Conservation (phyloP, 208 protist species). For the Trypanosoma grayi region DNA sequence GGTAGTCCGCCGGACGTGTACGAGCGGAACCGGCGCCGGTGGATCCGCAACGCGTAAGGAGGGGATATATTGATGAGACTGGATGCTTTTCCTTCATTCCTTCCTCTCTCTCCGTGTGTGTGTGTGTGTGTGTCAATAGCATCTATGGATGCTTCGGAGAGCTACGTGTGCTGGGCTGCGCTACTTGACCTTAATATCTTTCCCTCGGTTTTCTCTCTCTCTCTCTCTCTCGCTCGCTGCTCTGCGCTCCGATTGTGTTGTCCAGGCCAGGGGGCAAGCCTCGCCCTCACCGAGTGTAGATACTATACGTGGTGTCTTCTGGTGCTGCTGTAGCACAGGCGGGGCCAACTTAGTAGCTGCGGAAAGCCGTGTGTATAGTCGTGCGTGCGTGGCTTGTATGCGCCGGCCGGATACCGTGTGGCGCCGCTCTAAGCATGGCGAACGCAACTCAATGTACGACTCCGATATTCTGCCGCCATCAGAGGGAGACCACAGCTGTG, state of each 20-base stretch:
- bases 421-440: background rate
- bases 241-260: too few relatives aligned
- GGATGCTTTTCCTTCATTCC: background rate
- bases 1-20: conserved; percentile 8
- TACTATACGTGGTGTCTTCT: too few relatives aligned
- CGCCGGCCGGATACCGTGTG: background rate
- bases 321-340: too few relatives aligned
- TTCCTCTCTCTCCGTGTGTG: background rate
- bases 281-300: too few relatives aligned
- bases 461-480: background rate
- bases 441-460: background rate
- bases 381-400: background rate
- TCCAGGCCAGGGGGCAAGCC: too few relatives aligned
- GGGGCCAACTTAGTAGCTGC: too few relatives aligned
- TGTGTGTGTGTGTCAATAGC: conserved; percentile 1
- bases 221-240: background rate
- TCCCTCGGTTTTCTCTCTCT: background rate
- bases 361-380: background rate
- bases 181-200: background rate
- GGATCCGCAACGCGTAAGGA: background rate
- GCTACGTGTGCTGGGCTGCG: too few relatives aligned
- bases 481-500: background rate
- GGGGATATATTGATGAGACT: background rate
- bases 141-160: too few relatives aligned
- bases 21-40: background rate